Percentiles rank a stretch among this genome's conserved stretches.
phyloP scores from a whole-genome alignment of 495 filamentous ascomycete species.

The Ramalina intermedia region DNA sequence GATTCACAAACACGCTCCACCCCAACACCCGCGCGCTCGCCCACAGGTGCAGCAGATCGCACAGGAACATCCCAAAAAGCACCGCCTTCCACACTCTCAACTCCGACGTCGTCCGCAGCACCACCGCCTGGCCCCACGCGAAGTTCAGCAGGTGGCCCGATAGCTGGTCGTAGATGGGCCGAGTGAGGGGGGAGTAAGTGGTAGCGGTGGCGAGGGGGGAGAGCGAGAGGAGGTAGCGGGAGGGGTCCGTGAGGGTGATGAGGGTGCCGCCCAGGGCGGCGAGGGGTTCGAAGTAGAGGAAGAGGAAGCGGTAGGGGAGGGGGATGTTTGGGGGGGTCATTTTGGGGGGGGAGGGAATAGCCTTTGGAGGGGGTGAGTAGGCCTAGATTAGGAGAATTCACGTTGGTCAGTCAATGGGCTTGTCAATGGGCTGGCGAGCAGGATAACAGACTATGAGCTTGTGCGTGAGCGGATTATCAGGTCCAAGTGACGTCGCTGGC shows the following conservation, averaged over 20 bases:
- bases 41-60: constrained; percentile 18
- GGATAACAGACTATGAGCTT: too few relatives aligned
- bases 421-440: too few relatives aligned
- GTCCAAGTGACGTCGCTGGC: too few relatives aligned
- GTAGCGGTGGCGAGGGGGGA: constrained; percentile 10
- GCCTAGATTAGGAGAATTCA: too few relatives aligned
- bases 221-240: constrained; percentile 14
- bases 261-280: constrained; percentile 16
- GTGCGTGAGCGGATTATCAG: too few relatives aligned
- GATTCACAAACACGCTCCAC: constrained; percentile 8
- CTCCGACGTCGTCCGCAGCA: constrained; percentile 17
- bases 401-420: too few relatives aligned
- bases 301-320: constrained; percentile 19
- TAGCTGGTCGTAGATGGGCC: constrained; percentile 19
- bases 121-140: constrained; percentile 17
- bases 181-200: constrained; percentile 6
- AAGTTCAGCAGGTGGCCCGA: constrained; percentile 17
- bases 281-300: constrained; percentile 22
- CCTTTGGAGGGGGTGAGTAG: neutral
- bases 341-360: neutral
- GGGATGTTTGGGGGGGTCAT: constrained; percentile 9
- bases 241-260: constrained; percentile 13
- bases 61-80: constrained; percentile 18
- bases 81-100: constrained; percentile 17
- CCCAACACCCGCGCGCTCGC: constrained; percentile 12